A percentile compares a stretch with the other conserved stretches of the same genome.
phyloP scores from a whole-genome alignment of 1,139 yeast genomes.

The Blastobotrys malaysiensis region DNA sequence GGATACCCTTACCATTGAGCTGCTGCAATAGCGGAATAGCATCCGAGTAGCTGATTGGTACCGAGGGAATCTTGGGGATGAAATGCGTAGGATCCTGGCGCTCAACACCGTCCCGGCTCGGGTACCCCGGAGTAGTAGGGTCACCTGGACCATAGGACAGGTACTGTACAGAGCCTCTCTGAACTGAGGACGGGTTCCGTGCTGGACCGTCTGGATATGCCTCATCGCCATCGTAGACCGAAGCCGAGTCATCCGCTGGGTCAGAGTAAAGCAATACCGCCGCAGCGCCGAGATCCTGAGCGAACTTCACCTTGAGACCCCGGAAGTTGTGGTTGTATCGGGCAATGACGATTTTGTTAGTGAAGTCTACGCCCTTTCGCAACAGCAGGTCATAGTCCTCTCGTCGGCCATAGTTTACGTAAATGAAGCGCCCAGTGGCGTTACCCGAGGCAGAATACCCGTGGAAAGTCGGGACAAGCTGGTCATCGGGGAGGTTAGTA shows the following conservation, averaged over 20 bases:
- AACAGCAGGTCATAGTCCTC: conserved; percentile 47
- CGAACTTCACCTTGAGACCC: conserved; percentile 63
- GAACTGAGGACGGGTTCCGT: conserved; percentile 63
- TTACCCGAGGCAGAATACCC: conserved; percentile 68
- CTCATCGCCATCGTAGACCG: conserved; percentile 45
- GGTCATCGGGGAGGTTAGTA: conserved; percentile 44
- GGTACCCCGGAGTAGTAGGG: conserved; percentile 82
- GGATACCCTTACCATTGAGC: conserved; percentile 51
- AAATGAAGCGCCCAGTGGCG: conserved; percentile 53
- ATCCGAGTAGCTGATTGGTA: conserved; percentile 56
- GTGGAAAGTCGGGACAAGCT: conserved; percentile 53
- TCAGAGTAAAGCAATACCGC: conserved; percentile 61
- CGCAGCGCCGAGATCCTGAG: conserved; percentile 56
- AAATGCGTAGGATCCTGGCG: conserved; percentile 44
- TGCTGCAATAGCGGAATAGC: conserved; percentile 50
- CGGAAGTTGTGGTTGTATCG: conserved; percentile 58
- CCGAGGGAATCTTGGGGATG: conserved; percentile 57
- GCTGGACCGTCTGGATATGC: conserved; percentile 67
- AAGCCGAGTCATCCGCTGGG: conserved; percentile 56
- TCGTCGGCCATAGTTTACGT: conserved; percentile 56
- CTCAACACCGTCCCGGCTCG: conserved; percentile 52
- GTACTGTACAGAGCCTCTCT: conserved; percentile 80
- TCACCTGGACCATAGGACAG: conserved; percentile 79
- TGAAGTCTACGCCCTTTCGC: conserved; percentile 42
- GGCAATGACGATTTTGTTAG: conserved; percentile 52